A percentile compares a stretch with the other conserved stretches of the same genome.
These are phyloP conservation scores for Elongisporangium undulatum DNA, from an alignment of 352 stramenopile genomes.

Conservation along the genomic window DNA sequence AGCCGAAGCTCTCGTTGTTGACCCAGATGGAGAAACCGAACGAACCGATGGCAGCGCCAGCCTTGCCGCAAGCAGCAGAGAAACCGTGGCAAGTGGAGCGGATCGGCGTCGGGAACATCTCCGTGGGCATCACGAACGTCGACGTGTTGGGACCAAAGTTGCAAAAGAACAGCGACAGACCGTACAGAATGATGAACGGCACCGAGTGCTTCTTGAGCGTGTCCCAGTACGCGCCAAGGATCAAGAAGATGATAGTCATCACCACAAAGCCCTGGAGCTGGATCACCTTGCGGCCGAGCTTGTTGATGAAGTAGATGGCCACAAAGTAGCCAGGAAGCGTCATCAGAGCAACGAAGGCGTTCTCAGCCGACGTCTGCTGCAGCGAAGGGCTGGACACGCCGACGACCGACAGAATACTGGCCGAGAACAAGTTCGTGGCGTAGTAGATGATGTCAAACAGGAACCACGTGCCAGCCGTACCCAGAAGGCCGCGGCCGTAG, in stretches of 20 bases:
- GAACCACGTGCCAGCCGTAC: slow-evolving; percentile 52
- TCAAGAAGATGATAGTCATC: slow-evolving; percentile 37
- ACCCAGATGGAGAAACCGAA: slow-evolving; percentile 70
- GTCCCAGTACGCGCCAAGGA: slow-evolving; percentile 28
- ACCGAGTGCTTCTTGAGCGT: slow-evolving; percentile 17
- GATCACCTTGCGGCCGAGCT: slow-evolving; percentile 48
- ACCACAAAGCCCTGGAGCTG: slow-evolving; percentile 43
- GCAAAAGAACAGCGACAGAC: slow-evolving; percentile 42
- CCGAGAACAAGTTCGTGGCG: slow-evolving; percentile 50
- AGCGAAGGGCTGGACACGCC: slow-evolving; percentile 27
- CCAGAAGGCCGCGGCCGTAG: slow-evolving; percentile 28
- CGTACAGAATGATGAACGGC: slow-evolving; percentile 50
- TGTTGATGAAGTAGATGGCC: slow-evolving; percentile 49
- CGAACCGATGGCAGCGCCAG: slow-evolving; percentile 67
- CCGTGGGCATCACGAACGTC: slow-evolving; percentile 87
- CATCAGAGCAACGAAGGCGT: slow-evolving; percentile 28
- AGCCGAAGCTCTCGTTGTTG: slow-evolving; percentile 49
- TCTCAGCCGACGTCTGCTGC: slow-evolving; percentile 28
- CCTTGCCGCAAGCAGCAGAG: slow-evolving; percentile 83
- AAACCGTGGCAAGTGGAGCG: slow-evolving; percentile 86
- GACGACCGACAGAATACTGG: slow-evolving; percentile 32
- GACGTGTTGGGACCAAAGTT: slow-evolving; percentile 71
- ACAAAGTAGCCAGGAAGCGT: slow-evolving; percentile 64
- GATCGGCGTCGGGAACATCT: slow-evolving; percentile 85
- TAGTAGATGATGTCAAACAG: slow-evolving; percentile 73